A percentile compares a stretch with the other conserved stretches of the same genome.
phyloP scores from a whole-genome alignment of 83 land plant genomes.

The Thuja plicata region DNA sequence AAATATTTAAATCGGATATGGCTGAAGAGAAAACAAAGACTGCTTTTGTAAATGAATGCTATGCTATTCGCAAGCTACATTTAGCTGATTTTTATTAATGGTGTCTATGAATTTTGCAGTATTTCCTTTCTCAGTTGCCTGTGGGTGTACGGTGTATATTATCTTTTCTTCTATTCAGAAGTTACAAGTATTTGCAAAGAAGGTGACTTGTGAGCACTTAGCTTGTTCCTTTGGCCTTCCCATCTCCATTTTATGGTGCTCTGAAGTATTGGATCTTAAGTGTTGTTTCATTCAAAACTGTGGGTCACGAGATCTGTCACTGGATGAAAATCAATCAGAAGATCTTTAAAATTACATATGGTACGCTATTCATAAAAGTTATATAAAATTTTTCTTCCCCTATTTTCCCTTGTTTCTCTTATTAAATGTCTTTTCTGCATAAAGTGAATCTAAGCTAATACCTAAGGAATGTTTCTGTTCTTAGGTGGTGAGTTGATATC shows the following conservation, averaged over 20 bases:
- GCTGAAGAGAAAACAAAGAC: neutral
- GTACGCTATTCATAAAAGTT: neutral
- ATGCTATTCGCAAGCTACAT: neutral
- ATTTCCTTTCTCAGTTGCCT: slow-evolving; percentile 4
- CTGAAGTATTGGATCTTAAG: neutral
- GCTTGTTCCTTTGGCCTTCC: neutral
- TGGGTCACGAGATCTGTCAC: neutral
- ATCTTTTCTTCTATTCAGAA: slow-evolving; percentile 4
- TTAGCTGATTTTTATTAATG: neutral
- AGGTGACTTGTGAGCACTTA: neutral
- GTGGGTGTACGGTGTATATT: neutral
- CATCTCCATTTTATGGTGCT: neutral
- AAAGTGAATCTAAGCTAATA: neutral
- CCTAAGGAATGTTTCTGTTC: neutral
- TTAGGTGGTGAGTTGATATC: neutral
- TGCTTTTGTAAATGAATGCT: neutral
- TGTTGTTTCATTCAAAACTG: neutral
- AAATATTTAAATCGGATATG: neutral
- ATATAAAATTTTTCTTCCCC: neutral
- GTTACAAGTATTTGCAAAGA: neutral
- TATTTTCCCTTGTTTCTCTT: neutral
- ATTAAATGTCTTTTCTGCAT: neutral
- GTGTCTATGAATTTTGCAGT: slow-evolving; percentile 1
- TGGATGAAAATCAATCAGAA: neutral
- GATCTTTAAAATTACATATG: neutral